Evolutionary conservation across 495 filamentous ascomycete species (phyloP).

Genomic region (Daldinia bambusicola): DNA sequence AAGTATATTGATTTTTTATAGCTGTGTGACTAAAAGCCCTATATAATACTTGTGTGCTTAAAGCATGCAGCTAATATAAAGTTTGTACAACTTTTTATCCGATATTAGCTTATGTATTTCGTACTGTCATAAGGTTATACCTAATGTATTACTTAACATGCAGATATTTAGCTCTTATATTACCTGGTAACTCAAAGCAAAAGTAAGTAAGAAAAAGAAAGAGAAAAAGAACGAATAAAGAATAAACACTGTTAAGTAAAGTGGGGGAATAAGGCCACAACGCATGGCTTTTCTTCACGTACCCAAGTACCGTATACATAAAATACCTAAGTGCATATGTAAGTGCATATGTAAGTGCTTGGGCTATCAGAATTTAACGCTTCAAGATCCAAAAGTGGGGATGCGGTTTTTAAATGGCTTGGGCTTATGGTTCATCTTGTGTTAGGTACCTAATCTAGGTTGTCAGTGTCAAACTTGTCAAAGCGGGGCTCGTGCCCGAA

Average conservation of each 20-base stretch:
- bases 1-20: too few relatives aligned
- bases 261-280: background rate
- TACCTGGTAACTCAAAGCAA: background rate
- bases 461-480: constrained; percentile 13
- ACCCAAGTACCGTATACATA: constrained; percentile 2
- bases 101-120: too few relatives aligned
- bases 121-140: too few relatives aligned
- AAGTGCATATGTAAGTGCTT: too few relatives aligned
- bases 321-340: background rate
- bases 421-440: constrained; percentile 3
- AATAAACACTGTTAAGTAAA: background rate
- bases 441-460: too few relatives aligned
- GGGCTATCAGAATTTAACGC: background rate
- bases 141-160: too few relatives aligned
- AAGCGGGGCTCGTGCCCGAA: constrained; percentile 27
- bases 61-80: constrained; percentile 1
- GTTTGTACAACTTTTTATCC: background rate
- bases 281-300: background rate
- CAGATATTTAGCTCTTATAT: too few relatives aligned
- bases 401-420: constrained; percentile 15
- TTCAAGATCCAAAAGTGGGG: constrained; percentile 10
- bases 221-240: background rate
- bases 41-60: background rate
- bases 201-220: background rate
- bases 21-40: background rate